Evolutionary conservation across 176 grass and related monocot species (phyloP).

Genomic region (Oryza glaberrima): DNA sequence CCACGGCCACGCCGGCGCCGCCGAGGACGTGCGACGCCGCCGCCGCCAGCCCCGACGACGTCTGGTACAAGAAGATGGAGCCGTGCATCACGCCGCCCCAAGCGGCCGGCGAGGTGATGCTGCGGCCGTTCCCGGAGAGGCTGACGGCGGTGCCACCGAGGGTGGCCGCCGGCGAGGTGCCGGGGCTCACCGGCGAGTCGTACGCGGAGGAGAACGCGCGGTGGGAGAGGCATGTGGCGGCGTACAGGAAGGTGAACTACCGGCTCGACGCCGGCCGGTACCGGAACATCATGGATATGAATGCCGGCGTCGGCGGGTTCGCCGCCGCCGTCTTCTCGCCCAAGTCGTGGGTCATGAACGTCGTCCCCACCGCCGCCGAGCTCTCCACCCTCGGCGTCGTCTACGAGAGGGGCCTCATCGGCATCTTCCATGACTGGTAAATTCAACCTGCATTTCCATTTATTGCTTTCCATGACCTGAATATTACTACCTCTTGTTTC

Average conservation of each 20-base stretch:
- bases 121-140: conserved; percentile 69
- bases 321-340: conserved; percentile 72
- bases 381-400: conserved; percentile 68
- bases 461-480: neutral
- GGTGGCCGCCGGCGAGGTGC: conserved; percentile 45
- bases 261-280: conserved; percentile 61
- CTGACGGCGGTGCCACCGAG: conserved; percentile 61
- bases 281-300: conserved; percentile 95
- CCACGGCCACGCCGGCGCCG: neutral
- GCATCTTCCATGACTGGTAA: conserved; percentile 94
- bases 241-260: conserved; percentile 73
- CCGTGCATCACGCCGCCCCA: conserved; percentile 47
- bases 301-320: conserved; percentile 88
- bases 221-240: conserved; percentile 74
- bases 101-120: neutral
- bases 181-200: conserved; percentile 50
- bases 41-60: conserved; percentile 58
- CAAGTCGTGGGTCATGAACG: conserved; percentile 92
- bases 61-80: conserved; percentile 96
- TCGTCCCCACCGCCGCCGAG: conserved; percentile 73
- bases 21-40: conserved; percentile 51
- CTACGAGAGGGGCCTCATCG: conserved; percentile 82
- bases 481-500: neutral
- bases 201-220: conserved; percentile 63
- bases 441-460: neutral